Conservation (phyloP, 139 green algal species). For the Desmodesmus armatus region DNA sequence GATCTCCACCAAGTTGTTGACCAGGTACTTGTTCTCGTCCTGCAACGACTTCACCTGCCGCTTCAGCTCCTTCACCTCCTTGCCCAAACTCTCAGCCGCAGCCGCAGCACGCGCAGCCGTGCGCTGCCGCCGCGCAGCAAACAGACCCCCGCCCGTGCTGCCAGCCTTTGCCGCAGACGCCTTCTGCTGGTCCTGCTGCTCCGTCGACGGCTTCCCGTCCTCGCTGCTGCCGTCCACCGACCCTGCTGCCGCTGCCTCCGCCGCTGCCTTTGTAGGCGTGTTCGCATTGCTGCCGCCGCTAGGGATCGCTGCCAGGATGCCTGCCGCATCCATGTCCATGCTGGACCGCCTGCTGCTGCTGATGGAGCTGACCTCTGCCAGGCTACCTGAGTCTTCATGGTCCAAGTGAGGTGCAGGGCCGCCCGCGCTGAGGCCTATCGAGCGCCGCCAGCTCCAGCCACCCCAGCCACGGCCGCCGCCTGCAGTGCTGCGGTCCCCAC, state of each 20-base stretch:
- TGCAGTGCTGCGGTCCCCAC: neutral
- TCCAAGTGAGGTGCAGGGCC: neutral
- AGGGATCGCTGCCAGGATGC: neutral
- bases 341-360: constrained; percentile 29
- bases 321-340: constrained; percentile 24
- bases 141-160: neutral
- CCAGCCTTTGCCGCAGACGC: neutral
- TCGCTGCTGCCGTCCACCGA: neutral
- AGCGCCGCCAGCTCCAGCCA: constrained; percentile 13
- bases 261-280: neutral
- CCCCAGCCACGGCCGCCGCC: neutral
- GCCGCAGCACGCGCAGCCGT: constrained; percentile 14
- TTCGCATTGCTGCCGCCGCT: too few relatives aligned
- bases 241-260: neutral
- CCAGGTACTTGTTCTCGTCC: constrained; percentile 46
- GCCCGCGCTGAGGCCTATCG: neutral
- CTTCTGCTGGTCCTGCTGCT: neutral
- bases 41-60: constrained; percentile 17
- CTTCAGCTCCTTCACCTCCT: constrained; percentile 14
- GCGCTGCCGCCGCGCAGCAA: constrained; percentile 1
- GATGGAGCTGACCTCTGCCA: neutral
- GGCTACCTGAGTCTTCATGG: constrained; percentile 3
- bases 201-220: neutral
- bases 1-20: constrained; percentile 42
- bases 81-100: neutral